Conservation (phyloP, 257 asterid genomes). For the Nicotiana undulata region DNA sequence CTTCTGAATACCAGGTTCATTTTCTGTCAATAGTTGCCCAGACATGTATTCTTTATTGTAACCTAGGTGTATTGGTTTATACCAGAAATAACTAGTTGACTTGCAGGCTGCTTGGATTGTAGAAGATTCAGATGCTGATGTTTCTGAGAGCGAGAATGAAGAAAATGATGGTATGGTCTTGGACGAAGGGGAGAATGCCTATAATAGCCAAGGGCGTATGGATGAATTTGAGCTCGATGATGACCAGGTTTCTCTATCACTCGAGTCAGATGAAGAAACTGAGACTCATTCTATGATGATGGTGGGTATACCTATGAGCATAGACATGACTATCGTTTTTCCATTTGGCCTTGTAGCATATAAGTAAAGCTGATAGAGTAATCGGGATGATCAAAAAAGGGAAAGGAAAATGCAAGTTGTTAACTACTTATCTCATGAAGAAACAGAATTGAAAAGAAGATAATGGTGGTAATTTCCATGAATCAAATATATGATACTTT, state of each 20-base stretch:
- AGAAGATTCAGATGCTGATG: slow-evolving; percentile 63
- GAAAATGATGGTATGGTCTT: slow-evolving; percentile 73
- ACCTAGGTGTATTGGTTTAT: not conserved
- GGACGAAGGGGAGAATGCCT: slow-evolving; percentile 52
- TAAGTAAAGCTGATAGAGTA: not conserved
- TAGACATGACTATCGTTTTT: not conserved
- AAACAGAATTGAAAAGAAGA: not conserved
- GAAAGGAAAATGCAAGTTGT: not conserved
- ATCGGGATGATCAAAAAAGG: not conserved
- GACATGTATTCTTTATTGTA: not conserved
- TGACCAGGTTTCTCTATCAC: slow-evolving; percentile 62
- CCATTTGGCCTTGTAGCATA: not conserved
- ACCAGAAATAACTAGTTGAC: not conserved
- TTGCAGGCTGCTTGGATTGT: slow-evolving; percentile 97
- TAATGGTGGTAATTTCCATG: not conserved
- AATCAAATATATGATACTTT: not conserved
- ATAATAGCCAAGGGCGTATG: slow-evolving; percentile 27
- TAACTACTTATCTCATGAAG: not conserved
- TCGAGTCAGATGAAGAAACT: slow-evolving; percentile 77
- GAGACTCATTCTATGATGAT: slow-evolving; percentile 75
- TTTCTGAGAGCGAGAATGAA: slow-evolving; percentile 54
- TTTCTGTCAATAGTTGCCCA: not conserved
- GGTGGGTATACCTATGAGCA: slow-evolving; percentile 35
- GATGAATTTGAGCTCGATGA: slow-evolving; percentile 63
- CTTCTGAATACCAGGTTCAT: slow-evolving; percentile 88